phyloP scores from a whole-genome alignment of 2,329 filamentous ascomycete genomes.

The Cladosporium sp. region DNA sequence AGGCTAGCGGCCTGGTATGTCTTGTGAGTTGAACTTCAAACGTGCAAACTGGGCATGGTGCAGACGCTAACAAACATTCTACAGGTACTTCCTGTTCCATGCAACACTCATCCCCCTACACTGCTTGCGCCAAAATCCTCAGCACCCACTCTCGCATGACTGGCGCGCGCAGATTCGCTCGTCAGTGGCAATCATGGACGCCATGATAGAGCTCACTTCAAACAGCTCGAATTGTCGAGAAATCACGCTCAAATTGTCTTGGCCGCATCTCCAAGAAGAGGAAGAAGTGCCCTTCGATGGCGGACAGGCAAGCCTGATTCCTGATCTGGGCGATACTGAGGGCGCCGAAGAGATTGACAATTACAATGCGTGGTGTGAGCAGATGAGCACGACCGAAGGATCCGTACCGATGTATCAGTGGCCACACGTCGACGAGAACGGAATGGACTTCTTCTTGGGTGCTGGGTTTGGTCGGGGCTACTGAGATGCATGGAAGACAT shows the following conservation, averaged over 20 bases:
- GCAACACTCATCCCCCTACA: slow-evolving; percentile 10
- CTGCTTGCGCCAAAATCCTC: slow-evolving; percentile 8
- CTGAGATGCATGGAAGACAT: neutral
- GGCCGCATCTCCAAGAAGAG: slow-evolving; percentile 5
- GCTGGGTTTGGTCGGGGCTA: slow-evolving; percentile 8
- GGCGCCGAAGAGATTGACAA: slow-evolving; percentile 4
- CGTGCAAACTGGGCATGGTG: neutral
- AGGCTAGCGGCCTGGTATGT: slow-evolving; percentile 8
- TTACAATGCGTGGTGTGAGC: slow-evolving; percentile 11
- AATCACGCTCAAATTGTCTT: slow-evolving; percentile 5
- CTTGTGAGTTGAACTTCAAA: neutral
- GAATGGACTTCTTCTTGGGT: slow-evolving; percentile 9
- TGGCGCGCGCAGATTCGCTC: slow-evolving; percentile 11
- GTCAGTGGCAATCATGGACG: slow-evolving; percentile 3
- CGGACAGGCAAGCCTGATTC: neutral
- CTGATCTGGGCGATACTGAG: neutral
- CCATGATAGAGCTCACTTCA: slow-evolving; percentile 2
- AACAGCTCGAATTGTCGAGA: slow-evolving; percentile 11
- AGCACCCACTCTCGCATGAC: slow-evolving; percentile 3
- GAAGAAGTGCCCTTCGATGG: slow-evolving; percentile 2
- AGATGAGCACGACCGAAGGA: slow-evolving; percentile 1
- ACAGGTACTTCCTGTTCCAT: slow-evolving; percentile 11
- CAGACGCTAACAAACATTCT: neutral
- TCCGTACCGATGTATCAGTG: slow-evolving; percentile 8
- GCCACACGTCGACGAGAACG: slow-evolving; percentile 9